phyloP scores from a whole-genome alignment of 164 flowering plant genomes.

The Sedum album region DNA sequence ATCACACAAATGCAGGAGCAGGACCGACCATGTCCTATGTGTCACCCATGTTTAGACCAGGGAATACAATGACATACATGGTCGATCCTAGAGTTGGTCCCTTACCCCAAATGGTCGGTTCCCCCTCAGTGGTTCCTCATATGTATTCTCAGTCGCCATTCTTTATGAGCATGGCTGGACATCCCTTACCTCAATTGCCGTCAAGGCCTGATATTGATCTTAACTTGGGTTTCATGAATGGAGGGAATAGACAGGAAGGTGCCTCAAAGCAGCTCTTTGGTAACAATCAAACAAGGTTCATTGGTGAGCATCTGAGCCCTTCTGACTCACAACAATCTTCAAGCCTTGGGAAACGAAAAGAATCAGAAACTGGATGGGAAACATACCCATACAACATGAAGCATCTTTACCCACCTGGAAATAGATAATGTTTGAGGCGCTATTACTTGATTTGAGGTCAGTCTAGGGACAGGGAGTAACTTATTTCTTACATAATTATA shows the following conservation, averaged over 20 bases:
- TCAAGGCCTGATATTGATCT: constrained; percentile 30
- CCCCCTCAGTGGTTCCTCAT: constrained; percentile 23
- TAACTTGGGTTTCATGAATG: constrained; percentile 27
- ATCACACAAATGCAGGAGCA: constrained; percentile 17
- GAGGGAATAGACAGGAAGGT: constrained; percentile 20
- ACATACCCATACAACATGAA: constrained; percentile 28
- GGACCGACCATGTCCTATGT: constrained; percentile 19
- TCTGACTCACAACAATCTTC: constrained; percentile 27
- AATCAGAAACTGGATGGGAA: constrained; percentile 75
- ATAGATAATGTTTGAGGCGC: constrained; percentile 15
- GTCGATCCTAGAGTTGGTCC: constrained; percentile 46
- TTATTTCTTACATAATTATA: neutral
- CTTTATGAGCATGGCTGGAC: constrained; percentile 22
- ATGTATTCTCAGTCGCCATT: constrained; percentile 31
- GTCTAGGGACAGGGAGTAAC: constrained; percentile 14
- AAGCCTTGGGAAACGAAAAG: constrained; percentile 64
- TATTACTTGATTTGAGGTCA: constrained; percentile 14
- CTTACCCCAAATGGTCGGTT: constrained; percentile 36
- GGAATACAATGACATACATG: constrained; percentile 37
- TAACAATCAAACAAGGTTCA: constrained; percentile 30
- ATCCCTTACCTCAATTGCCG: constrained; percentile 23
- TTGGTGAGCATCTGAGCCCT: constrained; percentile 42
- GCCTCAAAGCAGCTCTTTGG: constrained; percentile 21
- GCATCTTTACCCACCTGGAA: constrained; percentile 57
- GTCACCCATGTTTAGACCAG: constrained; percentile 32